Percentiles rank a stretch among this genome's conserved stretches.
phyloP scores from a whole-genome alignment of 225 moss, liverwort and hornwort species.

The Climacium dendroides region DNA sequence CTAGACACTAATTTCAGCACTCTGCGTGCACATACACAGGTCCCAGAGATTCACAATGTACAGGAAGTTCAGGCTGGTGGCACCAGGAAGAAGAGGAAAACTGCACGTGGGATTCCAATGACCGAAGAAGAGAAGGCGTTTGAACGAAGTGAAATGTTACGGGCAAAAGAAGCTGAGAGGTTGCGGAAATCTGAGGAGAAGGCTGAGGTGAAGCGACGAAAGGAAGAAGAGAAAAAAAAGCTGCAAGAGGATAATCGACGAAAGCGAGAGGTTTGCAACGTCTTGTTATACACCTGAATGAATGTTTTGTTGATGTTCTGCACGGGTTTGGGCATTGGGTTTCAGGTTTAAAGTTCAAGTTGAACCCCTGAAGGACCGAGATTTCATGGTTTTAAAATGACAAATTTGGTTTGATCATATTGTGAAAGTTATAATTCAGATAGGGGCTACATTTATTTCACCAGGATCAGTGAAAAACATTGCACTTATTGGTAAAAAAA shows the following conservation, averaged over 20 bases:
- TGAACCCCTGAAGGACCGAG: background rate
- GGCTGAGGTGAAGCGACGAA: slow-evolving; percentile 39
- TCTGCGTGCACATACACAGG: background rate
- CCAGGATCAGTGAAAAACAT: background rate
- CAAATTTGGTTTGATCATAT: background rate
- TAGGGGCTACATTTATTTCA: background rate
- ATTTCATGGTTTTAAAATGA: background rate
- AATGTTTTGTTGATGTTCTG: background rate
- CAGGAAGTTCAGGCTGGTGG: slow-evolving; percentile 13
- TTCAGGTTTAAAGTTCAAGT: background rate
- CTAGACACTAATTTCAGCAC: slow-evolving; percentile 6
- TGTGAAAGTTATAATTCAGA: background rate
- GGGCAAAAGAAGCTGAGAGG: slow-evolving; percentile 32
- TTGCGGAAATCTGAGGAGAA: slow-evolving; percentile 40
- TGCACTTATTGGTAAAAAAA: background rate
- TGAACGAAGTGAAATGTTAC: slow-evolving; percentile 20
- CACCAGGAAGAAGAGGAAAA: slow-evolving; percentile 30
- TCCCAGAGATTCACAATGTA: background rate
- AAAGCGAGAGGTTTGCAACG: slow-evolving; percentile 38
- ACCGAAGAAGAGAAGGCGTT: slow-evolving; percentile 34
- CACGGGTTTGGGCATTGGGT: background rate
- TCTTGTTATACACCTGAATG: background rate
- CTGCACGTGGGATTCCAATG: background rate
- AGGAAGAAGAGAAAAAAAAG: slow-evolving; percentile 48
- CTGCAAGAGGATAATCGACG: slow-evolving; percentile 35